Evolutionary conservation across 148 eudicot genomes (phyloP).

Genomic region (Linanthus parryae): DNA sequence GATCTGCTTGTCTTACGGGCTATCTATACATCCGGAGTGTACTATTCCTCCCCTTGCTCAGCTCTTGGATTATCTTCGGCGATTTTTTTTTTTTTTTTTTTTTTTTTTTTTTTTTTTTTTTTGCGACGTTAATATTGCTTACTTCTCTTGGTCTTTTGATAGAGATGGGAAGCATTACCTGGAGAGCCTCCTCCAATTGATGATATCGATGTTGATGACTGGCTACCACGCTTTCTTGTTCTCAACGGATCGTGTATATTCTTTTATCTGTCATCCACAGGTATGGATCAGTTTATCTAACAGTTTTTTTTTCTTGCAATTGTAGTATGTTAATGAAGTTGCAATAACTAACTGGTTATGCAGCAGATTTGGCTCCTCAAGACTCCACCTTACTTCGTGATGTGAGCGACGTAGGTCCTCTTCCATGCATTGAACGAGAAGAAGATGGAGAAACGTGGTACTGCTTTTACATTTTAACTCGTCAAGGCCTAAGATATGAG

Average conservation of each 20-base stretch:
- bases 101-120: background rate
- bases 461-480: constrained; percentile 71
- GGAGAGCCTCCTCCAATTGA: constrained; percentile 92
- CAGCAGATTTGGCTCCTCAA: constrained; percentile 87
- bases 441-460: constrained; percentile 67
- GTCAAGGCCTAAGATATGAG: constrained; percentile 70
- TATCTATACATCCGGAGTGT: constrained; percentile 71
- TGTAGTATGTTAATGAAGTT: too few relatives aligned
- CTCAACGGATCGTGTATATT: constrained; percentile 80
- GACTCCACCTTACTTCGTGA: constrained; percentile 82
- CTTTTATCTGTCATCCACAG: constrained; percentile 69
- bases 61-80: too few relatives aligned
- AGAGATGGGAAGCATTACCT: constrained; percentile 98
- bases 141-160: constrained; percentile 5
- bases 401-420: constrained; percentile 61
- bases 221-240: constrained; percentile 91
- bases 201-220: constrained; percentile 88
- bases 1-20: constrained; percentile 73
- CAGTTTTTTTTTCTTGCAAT: background rate
- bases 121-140: background rate
- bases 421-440: constrained; percentile 56
- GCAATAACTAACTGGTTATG: too few relatives aligned
- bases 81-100: too few relatives aligned
- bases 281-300: constrained; percentile 37
- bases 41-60: constrained; percentile 14